Evolutionary conservation across 108 stramenopile species (phyloP).

Genomic region (Cyclotella cryptica): DNA sequence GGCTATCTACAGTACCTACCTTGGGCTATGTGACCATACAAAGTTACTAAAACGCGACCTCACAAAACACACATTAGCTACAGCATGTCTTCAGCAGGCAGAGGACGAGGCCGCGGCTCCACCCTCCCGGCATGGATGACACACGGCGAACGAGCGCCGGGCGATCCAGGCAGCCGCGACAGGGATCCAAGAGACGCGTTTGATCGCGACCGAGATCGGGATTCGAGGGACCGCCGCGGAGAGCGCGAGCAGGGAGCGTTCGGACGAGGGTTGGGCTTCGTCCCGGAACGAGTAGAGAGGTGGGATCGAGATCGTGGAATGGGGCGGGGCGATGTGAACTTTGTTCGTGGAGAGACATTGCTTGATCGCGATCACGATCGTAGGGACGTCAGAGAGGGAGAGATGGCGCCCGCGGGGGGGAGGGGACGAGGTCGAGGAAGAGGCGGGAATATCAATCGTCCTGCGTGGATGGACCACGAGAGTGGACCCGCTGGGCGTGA

Average conservation of each 20-base stretch:
- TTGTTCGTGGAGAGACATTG: constrained; percentile 4
- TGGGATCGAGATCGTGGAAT: neutral
- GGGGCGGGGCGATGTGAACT: neutral
- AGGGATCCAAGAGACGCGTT: neutral
- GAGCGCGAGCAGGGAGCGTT: neutral
- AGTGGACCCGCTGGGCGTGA: constrained; percentile 6
- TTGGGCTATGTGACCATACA: no score
- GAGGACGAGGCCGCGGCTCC: constrained; percentile 65
- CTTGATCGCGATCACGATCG: constrained; percentile 14
- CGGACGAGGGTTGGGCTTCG: constrained; percentile 1
- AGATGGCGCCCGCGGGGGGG: constrained; percentile 1
- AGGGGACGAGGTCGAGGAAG: constrained; percentile 38
- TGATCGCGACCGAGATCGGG: constrained; percentile 2
- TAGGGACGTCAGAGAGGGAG: neutral
- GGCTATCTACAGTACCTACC: no score
- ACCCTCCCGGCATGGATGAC: constrained; percentile 85
- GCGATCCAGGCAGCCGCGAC: neutral
- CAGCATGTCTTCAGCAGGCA: constrained; percentile 14
- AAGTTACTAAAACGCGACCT: no score
- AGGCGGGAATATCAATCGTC: constrained; percentile 22
- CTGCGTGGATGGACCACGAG: constrained; percentile 43
- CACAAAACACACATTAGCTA: no score
- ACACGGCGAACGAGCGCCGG: constrained; percentile 10
- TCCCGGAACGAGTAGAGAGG: neutral
- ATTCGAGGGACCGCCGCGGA: neutral